Conservation (phyloP, 805 yeast species). For the Cyberlindnera nakhonratchasimensis region DNA sequence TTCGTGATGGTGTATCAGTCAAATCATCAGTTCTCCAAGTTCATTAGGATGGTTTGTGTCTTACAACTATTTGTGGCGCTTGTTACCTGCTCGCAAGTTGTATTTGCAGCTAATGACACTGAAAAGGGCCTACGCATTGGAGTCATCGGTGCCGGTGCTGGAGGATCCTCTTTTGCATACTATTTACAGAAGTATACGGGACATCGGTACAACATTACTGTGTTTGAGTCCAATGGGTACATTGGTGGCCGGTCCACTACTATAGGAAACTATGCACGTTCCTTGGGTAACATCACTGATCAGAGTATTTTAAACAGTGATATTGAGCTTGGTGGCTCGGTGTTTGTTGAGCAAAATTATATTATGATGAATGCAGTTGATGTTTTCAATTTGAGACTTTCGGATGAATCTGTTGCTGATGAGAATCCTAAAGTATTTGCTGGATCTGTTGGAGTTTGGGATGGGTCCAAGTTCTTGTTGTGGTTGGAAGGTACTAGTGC, state of each 20-base stretch:
- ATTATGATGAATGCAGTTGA: constrained; percentile 37
- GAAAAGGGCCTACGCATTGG: constrained; percentile 31
- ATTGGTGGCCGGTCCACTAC: constrained; percentile 47
- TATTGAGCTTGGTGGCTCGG: constrained; percentile 45
- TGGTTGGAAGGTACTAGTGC: constrained; percentile 3
- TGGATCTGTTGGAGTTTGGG: constrained; percentile 34
- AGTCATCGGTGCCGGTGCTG: constrained; percentile 50
- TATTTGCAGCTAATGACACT: not conserved
- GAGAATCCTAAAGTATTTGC: constrained; percentile 14
- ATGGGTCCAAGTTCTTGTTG: constrained; percentile 31
- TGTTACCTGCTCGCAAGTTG: constrained; percentile 4
- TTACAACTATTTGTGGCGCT: not conserved
- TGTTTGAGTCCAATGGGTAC: constrained; percentile 38
- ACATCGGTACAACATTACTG: constrained; percentile 34
- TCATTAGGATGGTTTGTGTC: not conserved
- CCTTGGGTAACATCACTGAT: constrained; percentile 18
- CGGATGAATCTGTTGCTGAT: constrained; percentile 8
- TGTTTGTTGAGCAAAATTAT: constrained; percentile 39
- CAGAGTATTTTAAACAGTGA: constrained; percentile 17
- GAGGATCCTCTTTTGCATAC: constrained; percentile 46
- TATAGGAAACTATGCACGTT: constrained; percentile 19
- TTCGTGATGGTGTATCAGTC: too few species aligned
- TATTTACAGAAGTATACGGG: constrained; percentile 38
- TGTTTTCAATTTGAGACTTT: constrained; percentile 32
- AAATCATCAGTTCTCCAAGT: too few species aligned